phyloP scores from a whole-genome alignment of 108 stramenopile genomes.

The Schizochytrium sp. region DNA sequence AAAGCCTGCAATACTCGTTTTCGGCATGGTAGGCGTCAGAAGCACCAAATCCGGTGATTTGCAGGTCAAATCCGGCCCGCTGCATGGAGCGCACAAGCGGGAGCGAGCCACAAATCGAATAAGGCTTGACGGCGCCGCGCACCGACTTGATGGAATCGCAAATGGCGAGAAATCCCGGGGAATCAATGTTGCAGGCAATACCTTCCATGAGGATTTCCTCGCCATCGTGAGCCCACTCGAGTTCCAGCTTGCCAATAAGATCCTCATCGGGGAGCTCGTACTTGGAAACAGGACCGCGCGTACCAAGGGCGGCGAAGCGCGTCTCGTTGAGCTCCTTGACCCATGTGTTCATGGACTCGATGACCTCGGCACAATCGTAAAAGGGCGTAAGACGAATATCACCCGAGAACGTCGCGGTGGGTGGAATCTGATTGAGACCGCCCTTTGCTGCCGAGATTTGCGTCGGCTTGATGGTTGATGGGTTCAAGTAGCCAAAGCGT shows the following conservation, averaged over 20 bases:
- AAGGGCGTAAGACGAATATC: constrained; percentile 56
- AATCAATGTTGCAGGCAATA: constrained; percentile 48
- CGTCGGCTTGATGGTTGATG: constrained; percentile 57
- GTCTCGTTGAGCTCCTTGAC: constrained; percentile 50
- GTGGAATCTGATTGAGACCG: constrained; percentile 53
- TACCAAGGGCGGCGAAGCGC: constrained; percentile 24
- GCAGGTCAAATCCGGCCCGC: constrained; percentile 51
- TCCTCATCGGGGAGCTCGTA: constrained; percentile 50
- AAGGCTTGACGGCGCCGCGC: constrained; percentile 33
- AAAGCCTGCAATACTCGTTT: constrained; percentile 42
- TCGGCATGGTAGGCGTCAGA: constrained; percentile 50
- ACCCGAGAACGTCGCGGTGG: constrained; percentile 45
- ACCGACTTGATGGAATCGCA: constrained; percentile 39
- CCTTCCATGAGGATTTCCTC: constrained; percentile 41
- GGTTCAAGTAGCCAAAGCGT: constrained; percentile 48
- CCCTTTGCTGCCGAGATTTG: constrained; percentile 50
- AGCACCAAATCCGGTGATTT: constrained; percentile 48
- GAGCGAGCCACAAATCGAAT: constrained; percentile 48
- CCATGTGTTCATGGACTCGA: constrained; percentile 35
- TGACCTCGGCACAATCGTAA: constrained; percentile 39
- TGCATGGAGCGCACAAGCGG: constrained; percentile 55
- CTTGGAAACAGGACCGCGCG: constrained; percentile 51
- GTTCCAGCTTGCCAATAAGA: constrained; percentile 38
- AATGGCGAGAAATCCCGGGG: constrained; percentile 42
- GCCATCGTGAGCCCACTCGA: constrained; percentile 41